Conservation (phyloP, 805 yeast species). For the Saturnispora saitoi region DNA sequence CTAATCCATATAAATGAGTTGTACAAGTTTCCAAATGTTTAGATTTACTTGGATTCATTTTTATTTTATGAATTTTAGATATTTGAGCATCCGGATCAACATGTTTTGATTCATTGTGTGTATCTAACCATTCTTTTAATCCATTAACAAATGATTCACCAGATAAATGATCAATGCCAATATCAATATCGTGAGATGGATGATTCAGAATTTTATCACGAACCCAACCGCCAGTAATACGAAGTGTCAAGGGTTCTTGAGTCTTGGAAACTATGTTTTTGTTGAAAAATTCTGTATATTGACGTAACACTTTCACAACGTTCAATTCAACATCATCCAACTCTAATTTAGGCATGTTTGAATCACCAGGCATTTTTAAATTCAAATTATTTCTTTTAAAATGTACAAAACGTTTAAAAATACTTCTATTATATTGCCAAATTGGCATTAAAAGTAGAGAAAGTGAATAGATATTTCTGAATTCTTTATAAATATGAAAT, state of each 20-base stretch:
- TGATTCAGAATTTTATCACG: slow-evolving; percentile 83
- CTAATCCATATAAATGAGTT: slow-evolving; percentile 73
- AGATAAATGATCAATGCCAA: slow-evolving; percentile 75
- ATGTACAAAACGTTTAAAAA: neutral
- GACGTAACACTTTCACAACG: slow-evolving; percentile 20
- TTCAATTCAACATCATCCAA: slow-evolving; percentile 20
- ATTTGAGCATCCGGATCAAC: slow-evolving; percentile 7
- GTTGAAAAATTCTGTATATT: slow-evolving; percentile 23
- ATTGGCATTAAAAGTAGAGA: slow-evolving; percentile 2
- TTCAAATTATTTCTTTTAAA: neutral
- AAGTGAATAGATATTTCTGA: neutral
- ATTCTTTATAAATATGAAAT: neutral
- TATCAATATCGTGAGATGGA: slow-evolving; percentile 80
- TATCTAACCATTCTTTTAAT: slow-evolving; percentile 41
- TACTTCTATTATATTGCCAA: neutral
- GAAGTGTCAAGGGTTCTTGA: slow-evolving; percentile 28
- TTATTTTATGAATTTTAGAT: slow-evolving; percentile 53
- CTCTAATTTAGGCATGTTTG: slow-evolving; percentile 13
- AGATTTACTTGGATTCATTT: slow-evolving; percentile 88
- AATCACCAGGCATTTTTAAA: neutral
- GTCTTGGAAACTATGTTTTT: slow-evolving; percentile 2
- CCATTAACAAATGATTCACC: slow-evolving; percentile 80
- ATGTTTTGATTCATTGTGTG: slow-evolving; percentile 10
- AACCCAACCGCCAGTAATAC: slow-evolving; percentile 99
- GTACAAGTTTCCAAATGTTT: slow-evolving; percentile 97